Conservation (phyloP, 306 rosid genomes). For the Quercus parvula region DNA sequence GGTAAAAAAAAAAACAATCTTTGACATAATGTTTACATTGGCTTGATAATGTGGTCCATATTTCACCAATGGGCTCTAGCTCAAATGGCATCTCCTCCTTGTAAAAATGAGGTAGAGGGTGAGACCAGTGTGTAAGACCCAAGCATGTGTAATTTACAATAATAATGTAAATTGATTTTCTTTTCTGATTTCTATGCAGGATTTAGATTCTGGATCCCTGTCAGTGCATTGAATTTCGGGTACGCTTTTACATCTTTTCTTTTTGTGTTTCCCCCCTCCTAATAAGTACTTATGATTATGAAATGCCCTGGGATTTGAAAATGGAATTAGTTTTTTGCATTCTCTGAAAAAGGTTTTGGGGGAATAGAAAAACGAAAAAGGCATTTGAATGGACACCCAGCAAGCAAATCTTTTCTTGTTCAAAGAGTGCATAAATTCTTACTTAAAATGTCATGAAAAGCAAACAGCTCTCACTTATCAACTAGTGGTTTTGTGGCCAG, state of each 20-base stretch:
- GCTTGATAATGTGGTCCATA: slow-evolving; percentile 16
- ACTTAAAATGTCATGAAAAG: not conserved
- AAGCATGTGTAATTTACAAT: too few relatives aligned
- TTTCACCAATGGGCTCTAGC: not conserved
- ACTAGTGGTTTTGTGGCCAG: not conserved
- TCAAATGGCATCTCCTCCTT: too few relatives aligned
- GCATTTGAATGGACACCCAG: not conserved
- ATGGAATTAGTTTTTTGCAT: not conserved
- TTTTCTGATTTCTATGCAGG: slow-evolving; percentile 49
- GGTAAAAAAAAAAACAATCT: slow-evolving; percentile 40
- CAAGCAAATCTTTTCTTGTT: not conserved
- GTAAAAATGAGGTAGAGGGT: too few relatives aligned
- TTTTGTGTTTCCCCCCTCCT: not conserved
- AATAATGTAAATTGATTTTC: not conserved
- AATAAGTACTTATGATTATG: not conserved
- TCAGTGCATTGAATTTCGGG: slow-evolving; percentile 80
- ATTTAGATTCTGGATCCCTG: slow-evolving; percentile 97
- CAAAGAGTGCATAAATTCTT: not conserved
- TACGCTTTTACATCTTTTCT: slow-evolving; percentile 21
- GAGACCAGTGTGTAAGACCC: too few relatives aligned
- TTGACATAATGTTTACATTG: not conserved
- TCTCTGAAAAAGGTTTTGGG: not conserved
- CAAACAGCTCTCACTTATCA: not conserved
- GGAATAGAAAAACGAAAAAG: not conserved
- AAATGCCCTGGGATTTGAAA: not conserved